Evolutionary conservation across 805 yeast genomes (phyloP).

Genomic region (Candida hungchunana): DNA sequence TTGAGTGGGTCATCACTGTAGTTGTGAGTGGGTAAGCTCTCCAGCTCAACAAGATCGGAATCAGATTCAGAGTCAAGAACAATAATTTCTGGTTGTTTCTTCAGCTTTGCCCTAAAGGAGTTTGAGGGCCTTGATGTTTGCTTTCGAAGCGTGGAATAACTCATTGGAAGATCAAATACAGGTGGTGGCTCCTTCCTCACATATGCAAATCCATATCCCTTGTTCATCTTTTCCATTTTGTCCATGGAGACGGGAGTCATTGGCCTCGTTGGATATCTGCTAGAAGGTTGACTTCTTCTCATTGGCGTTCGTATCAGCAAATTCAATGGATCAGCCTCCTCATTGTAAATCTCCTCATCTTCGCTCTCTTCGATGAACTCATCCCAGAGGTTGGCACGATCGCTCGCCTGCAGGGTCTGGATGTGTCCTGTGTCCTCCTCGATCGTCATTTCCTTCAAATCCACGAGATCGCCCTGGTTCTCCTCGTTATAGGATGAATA

Average conservation of each 20-base stretch:
- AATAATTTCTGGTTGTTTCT: background rate
- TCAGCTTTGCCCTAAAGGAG: background rate
- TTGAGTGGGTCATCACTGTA: background rate
- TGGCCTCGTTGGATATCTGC: background rate
- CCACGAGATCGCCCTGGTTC: slow-evolving; percentile 34
- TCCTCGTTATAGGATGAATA: slow-evolving; percentile 28
- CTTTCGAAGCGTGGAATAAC: background rate
- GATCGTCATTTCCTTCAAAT: slow-evolving; percentile 19
- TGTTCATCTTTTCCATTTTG: background rate
- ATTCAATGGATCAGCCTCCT: slow-evolving; percentile 13
- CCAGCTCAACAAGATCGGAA: background rate
- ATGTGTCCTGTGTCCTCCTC: slow-evolving; percentile 24
- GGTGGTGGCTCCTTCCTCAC: background rate
- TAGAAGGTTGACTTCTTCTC: slow-evolving; percentile 1
- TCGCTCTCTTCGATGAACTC: slow-evolving; percentile 10
- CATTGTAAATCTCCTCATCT: slow-evolving; percentile 4
- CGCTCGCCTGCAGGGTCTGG: slow-evolving; percentile 4
- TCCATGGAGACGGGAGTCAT: slow-evolving; percentile 5
- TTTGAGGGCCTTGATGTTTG: background rate
- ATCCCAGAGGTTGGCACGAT: slow-evolving; percentile 20
- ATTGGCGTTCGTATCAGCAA: slow-evolving; percentile 8
- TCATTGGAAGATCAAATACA: background rate
- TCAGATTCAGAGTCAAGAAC: slow-evolving; percentile 1
- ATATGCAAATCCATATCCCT: too few relatives aligned
- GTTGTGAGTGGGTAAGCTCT: background rate